phyloP scores from a whole-genome alignment of 305 asterid species.

The Fraxinus platypoda region DNA sequence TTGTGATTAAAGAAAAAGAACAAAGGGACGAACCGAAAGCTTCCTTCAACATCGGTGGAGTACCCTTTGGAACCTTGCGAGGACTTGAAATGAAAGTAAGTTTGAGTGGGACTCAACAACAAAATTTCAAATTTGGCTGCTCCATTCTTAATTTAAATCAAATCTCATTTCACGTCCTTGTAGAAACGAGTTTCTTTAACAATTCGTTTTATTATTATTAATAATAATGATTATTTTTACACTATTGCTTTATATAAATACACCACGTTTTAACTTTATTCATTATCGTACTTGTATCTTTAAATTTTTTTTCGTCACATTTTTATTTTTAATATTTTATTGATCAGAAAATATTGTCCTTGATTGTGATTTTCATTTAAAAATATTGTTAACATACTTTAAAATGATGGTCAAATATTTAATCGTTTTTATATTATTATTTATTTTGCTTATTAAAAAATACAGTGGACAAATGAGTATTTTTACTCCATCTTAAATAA shows the following conservation, averaged over 20 bases:
- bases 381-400: too few species aligned
- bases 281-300: too few species aligned
- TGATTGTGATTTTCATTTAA: too few species aligned
- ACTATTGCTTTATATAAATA: too few species aligned
- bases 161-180: neutral
- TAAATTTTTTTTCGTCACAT: too few species aligned
- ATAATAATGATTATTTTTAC: too few species aligned
- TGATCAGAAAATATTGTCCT: too few species aligned
- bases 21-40: constrained; percentile 2
- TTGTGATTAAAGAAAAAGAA: neutral
- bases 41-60: neutral
- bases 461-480: neutral
- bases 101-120: neutral
- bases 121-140: neutral
- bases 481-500: too few species aligned
- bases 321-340: too few species aligned
- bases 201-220: neutral
- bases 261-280: too few species aligned
- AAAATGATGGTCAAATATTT: neutral
- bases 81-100: neutral
- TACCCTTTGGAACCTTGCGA: neutral
- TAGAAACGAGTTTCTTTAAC: neutral
- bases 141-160: neutral
- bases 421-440: too few species aligned
- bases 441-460: too few species aligned